Evolutionary conservation across 179 eudicot genomes (phyloP).

Genomic region (Vitellaria paradoxa): DNA sequence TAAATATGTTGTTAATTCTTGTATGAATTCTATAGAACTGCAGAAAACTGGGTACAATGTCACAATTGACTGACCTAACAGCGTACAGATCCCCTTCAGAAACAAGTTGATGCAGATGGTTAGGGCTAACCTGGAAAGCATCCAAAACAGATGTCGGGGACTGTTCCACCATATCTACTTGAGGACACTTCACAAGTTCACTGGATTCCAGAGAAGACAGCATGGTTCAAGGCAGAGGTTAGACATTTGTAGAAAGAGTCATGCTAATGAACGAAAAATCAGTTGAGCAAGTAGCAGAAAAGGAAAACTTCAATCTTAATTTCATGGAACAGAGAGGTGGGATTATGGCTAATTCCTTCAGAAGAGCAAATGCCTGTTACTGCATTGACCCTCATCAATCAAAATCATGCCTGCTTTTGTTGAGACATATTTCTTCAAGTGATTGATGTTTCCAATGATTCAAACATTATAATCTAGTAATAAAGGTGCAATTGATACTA

Average conservation of each 20-base stretch:
- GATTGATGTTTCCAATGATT: conserved; percentile 1
- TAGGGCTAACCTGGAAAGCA: conserved; percentile 58
- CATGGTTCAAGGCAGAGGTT: neutral
- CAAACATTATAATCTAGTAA: neutral
- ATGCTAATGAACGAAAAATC: neutral
- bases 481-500: neutral
- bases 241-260: neutral
- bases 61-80: conserved; percentile 58
- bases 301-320: neutral
- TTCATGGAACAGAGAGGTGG: neutral
- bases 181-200: conserved; percentile 40
- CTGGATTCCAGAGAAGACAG: conserved; percentile 36
- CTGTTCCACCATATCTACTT: conserved; percentile 44
- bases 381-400: neutral
- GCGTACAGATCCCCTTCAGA: conserved; percentile 77
- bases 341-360: neutral
- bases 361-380: neutral
- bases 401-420: neutral
- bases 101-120: conserved; percentile 67
- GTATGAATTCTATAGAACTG: neutral
- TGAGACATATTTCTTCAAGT: neutral
- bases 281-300: neutral
- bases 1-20: neutral
- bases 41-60: neutral
- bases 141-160: conserved; percentile 61